Base-by-base conservation (phyloP, 192 early-diverging fungal species). In the Piromyces finnis region DNA sequence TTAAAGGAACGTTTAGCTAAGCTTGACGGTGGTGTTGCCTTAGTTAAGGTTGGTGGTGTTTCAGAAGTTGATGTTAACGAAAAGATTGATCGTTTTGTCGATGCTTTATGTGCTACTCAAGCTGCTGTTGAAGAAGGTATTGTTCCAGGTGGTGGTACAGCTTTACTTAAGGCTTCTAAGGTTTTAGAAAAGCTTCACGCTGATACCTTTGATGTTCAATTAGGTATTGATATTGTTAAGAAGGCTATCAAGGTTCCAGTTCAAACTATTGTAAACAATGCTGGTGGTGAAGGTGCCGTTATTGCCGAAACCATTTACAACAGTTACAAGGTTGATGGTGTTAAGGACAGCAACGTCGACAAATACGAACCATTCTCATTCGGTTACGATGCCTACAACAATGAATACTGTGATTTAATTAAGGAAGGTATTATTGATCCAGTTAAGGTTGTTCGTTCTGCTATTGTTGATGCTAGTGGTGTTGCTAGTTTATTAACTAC, bases 71-170 rank as follows among this genome's bases (percentile, higher is more conserved):
- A 99, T 88, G 98, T 99, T 30, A 96, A 97, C 79, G 98, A 99
- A 87, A 99, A 99, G 94, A 99, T 98, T 92, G 98, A 99, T 90
- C 90, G 98, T 82, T 96, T 98, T 84, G 96, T 96, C 81, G 98
- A 99, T 87, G 96, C 98, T 29, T 88, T 99, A 81, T 96, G 95
- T 84, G 98, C 98, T 77, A 99, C 97, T 29, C 95, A 97, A 82
- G 97, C 97, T 77, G 98, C 98, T 78, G 97, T 99, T 82, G 96
- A 98, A 88, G 96, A 97, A 87, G 98, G 98, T 83, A 98, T 98
- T 84, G 93, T 99, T 30, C 98, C 98, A 16, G 98, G 98, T 80
- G 98, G 98, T 85, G 98, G 98, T 81, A 93, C 94, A 32, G 97
- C 97, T 28, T 90, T 99, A 80, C 90, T 99, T 82, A 99, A 99